A percentile compares a stretch with the other conserved stretches of the same genome.
Evolutionary conservation across 352 stramenopile genomes (phyloP).

Genomic region (Phytopythium boreale): DNA sequence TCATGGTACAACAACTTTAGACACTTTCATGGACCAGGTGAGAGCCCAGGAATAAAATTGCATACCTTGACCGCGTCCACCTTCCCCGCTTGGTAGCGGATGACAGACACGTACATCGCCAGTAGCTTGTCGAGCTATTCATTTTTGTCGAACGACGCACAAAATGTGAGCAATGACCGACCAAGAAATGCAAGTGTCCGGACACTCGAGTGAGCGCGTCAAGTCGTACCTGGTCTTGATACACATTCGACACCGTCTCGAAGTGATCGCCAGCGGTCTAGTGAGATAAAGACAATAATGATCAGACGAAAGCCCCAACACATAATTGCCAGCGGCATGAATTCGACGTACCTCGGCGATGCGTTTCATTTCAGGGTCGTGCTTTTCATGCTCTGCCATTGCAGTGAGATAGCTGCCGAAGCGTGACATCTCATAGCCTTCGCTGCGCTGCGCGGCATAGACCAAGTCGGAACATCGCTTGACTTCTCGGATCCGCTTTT

Average conservation of each 20-base stretch:
- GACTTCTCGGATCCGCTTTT: constrained; percentile 80
- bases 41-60: neutral
- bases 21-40: constrained; percentile 1
- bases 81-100: constrained; percentile 83
- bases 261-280: constrained; percentile 77
- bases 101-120: constrained; percentile 84
- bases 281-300: neutral
- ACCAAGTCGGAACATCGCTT: constrained; percentile 81
- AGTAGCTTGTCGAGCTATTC: constrained; percentile 75
- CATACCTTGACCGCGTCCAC: constrained; percentile 84
- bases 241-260: constrained; percentile 83
- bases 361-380: constrained; percentile 68
- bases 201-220: neutral
- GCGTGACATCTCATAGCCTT: constrained; percentile 85
- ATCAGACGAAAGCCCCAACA: neutral
- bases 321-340: neutral
- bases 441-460: constrained; percentile 69
- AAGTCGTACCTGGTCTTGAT: constrained; percentile 71
- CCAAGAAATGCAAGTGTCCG: neutral
- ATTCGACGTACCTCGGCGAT: constrained; percentile 46
- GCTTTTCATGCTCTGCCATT: constrained; percentile 73
- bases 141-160: neutral
- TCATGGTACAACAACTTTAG: constrained; percentile 1
- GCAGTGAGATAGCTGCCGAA: constrained; percentile 84
- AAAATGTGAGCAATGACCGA: neutral